phyloP scores from a whole-genome alignment of 352 stramenopile genomes.

The Phytophthora hybrid region DNA sequence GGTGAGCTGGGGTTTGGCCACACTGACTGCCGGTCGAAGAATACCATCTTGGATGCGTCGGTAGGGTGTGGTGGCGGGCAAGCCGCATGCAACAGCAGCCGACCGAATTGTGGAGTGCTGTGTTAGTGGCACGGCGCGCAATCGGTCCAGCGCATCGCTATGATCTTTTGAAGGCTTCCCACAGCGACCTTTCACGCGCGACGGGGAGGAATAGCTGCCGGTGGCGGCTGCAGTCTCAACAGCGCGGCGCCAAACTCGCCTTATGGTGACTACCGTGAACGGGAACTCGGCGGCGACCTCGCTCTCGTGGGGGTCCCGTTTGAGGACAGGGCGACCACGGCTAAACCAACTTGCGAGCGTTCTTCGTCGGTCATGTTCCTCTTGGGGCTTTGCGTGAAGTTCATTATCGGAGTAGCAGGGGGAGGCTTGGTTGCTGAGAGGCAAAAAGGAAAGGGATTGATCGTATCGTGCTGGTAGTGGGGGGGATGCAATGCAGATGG shows the following conservation, averaged over 20 bases:
- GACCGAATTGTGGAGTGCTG: conserved; percentile 5
- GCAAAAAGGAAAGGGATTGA: neutral
- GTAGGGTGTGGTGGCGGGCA: neutral
- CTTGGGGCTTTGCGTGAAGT: neutral
- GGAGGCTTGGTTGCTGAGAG: neutral
- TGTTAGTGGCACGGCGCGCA: neutral
- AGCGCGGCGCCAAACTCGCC: conserved; percentile 1
- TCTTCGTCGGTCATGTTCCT: neutral
- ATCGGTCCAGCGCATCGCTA: neutral
- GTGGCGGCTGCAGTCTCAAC: too few species aligned
- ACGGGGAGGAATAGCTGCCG: too few species aligned
- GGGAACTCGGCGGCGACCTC: neutral
- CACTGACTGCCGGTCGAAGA: neutral
- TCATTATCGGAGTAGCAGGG: neutral
- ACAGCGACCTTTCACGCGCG: neutral
- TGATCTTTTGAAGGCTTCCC: neutral
- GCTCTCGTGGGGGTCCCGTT: neutral
- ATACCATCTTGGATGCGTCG: neutral
- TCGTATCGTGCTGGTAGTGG: neutral
- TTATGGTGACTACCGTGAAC: neutral
- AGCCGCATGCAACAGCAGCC: neutral
- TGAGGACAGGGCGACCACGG: neutral
- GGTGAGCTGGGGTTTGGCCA: conserved; percentile 10
- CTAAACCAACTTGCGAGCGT: neutral
- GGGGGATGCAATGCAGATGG: neutral